phyloP scores from a whole-genome alignment of 2,329 filamentous ascomycete species.

The Stylonectria norvegica region DNA sequence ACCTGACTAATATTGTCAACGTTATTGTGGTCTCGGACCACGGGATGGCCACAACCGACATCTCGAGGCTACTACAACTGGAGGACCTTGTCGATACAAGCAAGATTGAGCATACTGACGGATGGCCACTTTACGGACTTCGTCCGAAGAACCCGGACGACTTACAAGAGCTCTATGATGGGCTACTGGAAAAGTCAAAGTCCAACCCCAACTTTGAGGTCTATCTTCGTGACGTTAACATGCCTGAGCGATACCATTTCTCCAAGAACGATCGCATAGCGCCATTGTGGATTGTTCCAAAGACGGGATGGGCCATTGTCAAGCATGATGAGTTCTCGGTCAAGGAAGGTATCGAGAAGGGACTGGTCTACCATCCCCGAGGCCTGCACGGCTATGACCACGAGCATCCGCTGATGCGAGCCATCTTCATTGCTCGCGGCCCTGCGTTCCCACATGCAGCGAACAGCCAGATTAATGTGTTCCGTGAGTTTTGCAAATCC shows the following conservation, averaged over 20 bases:
- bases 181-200: conserved; percentile 53
- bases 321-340: conserved; percentile 76
- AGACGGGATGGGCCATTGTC: conserved; percentile 89
- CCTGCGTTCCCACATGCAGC: conserved; percentile 86
- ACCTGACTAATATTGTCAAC: conserved; percentile 87
- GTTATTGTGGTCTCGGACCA: conserved; percentile 96
- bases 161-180: conserved; percentile 64
- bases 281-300: conserved; percentile 89
- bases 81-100: conserved; percentile 80
- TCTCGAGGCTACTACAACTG: conserved; percentile 75
- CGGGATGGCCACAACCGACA: conserved; percentile 93
- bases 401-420: conserved; percentile 90
- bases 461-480: conserved; percentile 74
- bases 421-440: conserved; percentile 88
- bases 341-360: conserved; percentile 57
- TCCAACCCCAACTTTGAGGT: conserved; percentile 73
- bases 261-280: conserved; percentile 84
- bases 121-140: conserved; percentile 90
- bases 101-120: conserved; percentile 80
- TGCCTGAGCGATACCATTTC: conserved; percentile 94
- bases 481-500: conserved; percentile 63
- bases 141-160: conserved; percentile 70
- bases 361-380: conserved; percentile 69
- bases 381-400: conserved; percentile 95
- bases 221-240: conserved; percentile 79